Evolutionary conservation across 805 yeast genomes (phyloP).

Genomic region (Lachancea meyersii): DNA sequence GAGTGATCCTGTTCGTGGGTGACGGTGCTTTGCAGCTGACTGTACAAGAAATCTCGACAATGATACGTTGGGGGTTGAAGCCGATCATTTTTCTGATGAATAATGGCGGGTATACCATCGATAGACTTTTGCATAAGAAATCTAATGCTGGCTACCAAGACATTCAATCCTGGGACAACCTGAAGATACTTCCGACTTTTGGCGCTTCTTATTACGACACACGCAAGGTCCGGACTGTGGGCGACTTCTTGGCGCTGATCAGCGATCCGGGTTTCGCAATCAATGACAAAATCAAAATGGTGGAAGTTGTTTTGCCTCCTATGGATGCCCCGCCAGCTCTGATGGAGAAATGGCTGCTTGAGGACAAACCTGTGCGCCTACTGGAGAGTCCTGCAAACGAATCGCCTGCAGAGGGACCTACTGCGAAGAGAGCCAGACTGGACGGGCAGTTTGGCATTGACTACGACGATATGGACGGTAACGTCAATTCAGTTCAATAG

Average conservation of each 20-base stretch:
- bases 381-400: not conserved
- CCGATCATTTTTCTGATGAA: conserved; percentile 57
- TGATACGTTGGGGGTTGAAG: conserved; percentile 46
- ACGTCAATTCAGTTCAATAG: not conserved
- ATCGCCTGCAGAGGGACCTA: not conserved
- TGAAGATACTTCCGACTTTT: conserved; percentile 43
- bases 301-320: conserved; percentile 52
- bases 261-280: conserved; percentile 35
- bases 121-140: conserved; percentile 53
- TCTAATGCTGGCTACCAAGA: conserved; percentile 49
- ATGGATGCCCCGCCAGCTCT: conserved; percentile 48
- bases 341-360: conserved; percentile 9
- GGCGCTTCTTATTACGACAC: conserved; percentile 46
- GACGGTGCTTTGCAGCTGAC: conserved; percentile 67
- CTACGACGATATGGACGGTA: not conserved
- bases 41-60: conserved; percentile 57
- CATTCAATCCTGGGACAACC: conserved; percentile 57
- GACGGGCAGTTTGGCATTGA: not conserved
- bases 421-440: not conserved
- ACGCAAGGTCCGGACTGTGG: conserved; percentile 40
- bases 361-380: not conserved
- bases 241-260: conserved; percentile 43
- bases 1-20: conserved; percentile 58
- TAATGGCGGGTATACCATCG: conserved; percentile 63
- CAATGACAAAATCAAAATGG: conserved; percentile 43